Percentiles rank a stretch among this genome's conserved stretches.
Conservation (phyloP, 2,329 filamentous ascomycete genomes). For the Tolypocladium amazonense region DNA sequence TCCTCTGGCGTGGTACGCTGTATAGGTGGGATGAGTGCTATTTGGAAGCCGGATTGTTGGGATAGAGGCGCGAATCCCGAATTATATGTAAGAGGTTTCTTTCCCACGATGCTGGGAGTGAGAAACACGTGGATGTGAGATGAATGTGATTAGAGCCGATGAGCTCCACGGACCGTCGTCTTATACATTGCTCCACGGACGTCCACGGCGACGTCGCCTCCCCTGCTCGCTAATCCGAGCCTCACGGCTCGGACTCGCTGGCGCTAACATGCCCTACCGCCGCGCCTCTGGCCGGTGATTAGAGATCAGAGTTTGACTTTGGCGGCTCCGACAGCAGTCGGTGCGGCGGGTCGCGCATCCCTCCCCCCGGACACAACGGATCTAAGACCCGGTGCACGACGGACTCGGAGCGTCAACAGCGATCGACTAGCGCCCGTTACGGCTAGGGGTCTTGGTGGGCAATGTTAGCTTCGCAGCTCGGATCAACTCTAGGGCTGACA, state of each 20-base stretch:
- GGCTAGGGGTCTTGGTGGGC: not conserved
- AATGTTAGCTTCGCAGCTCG: not conserved
- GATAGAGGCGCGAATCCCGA: not conserved
- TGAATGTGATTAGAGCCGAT: not conserved
- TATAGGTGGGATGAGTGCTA: not conserved
- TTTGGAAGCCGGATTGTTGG: not conserved
- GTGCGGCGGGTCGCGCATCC: not conserved
- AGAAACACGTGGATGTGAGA: not conserved
- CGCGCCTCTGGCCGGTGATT: not conserved
- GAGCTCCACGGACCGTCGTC: not conserved
- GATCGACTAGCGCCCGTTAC: not conserved
- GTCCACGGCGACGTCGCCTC: not conserved
- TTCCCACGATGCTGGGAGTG: not conserved
- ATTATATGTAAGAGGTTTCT: not conserved
- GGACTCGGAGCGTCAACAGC: not conserved
- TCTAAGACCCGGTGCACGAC: not conserved
- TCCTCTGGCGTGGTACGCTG: not conserved
- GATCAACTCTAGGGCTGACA: conserved; percentile 3
- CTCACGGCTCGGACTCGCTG: not conserved
- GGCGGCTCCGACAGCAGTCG: not conserved
- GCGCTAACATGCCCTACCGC: not conserved
- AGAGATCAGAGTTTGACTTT: not conserved
- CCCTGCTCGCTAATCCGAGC: not conserved
- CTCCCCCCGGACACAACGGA: not conserved
- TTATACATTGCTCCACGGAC: not conserved